A percentile compares a stretch with the other conserved stretches of the same genome.
Conservation (phyloP, 1,139 yeast species). For the Hanseniaspora sp. region DNA sequence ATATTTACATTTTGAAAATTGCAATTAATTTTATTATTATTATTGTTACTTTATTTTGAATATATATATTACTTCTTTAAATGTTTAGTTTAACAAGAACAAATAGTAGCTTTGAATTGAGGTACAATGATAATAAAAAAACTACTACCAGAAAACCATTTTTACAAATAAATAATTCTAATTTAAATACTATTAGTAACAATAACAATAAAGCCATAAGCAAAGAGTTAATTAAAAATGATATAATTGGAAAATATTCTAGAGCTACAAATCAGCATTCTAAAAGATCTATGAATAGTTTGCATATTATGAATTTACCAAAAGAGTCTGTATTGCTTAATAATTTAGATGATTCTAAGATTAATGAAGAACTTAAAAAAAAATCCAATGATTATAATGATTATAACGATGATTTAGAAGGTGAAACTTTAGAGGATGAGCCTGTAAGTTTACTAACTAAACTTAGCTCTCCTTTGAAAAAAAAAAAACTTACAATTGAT, state of each 20-base stretch:
- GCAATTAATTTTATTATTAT: no score
- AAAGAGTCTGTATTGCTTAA: slow-evolving; percentile 27
- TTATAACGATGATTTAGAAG: slow-evolving; percentile 27
- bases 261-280: slow-evolving; percentile 9
- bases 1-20: no score
- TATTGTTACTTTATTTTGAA: no score
- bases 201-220: not conserved
- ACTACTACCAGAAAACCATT: not conserved
- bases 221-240: not conserved
- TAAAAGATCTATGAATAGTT: slow-evolving; percentile 7
- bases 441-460: slow-evolving; percentile 37
- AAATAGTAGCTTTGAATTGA: not conserved
- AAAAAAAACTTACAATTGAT: not conserved
- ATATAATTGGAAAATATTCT: slow-evolving; percentile 2
- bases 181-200: not conserved
- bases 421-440: slow-evolving; percentile 36
- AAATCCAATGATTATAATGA: slow-evolving; percentile 15
- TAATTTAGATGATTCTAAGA: not conserved
- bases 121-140: not conserved
- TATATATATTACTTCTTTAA: no score
- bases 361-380: not conserved
- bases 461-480: slow-evolving; percentile 23
- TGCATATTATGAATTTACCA: slow-evolving; percentile 6
- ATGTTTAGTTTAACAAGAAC: not conserved
- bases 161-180: not conserved